Conservation (phyloP, 148 eudicot genomes). For the Drosera capensis region DNA sequence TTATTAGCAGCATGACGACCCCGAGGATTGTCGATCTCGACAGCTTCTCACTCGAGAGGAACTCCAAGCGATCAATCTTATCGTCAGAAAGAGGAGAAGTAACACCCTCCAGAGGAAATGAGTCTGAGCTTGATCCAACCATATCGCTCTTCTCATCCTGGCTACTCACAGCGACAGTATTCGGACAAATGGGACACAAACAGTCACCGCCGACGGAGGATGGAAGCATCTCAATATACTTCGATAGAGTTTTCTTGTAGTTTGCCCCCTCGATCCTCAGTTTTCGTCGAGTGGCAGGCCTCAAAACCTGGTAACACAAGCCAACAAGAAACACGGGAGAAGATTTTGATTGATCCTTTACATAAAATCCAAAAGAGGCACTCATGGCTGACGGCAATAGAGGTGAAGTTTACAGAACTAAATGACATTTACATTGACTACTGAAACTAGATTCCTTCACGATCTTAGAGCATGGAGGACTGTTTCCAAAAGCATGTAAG, state of each 20-base stretch:
- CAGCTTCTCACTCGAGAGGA: conserved; percentile 11
- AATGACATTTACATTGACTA: too few species aligned
- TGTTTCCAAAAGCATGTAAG: too few species aligned
- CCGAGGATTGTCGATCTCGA: conserved; percentile 17
- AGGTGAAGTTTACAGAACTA: too few species aligned
- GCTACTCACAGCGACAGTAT: conserved; percentile 9
- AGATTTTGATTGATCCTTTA: not conserved
- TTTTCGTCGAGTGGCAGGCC: conserved; percentile 42
- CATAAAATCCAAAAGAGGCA: too few species aligned
- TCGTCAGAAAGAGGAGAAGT: conserved; percentile 3
- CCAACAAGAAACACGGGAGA: not conserved
- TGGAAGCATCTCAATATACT: conserved; percentile 29
- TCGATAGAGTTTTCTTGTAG: conserved; percentile 25
- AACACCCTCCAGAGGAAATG: conserved; percentile 1
- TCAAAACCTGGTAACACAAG: conserved; percentile 31
- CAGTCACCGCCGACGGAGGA: conserved; percentile 46
- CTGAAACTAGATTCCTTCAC: too few species aligned
- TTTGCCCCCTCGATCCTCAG: conserved; percentile 30
- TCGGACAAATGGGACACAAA: conserved; percentile 33
- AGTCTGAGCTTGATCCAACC: conserved; percentile 5
- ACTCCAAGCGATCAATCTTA: conserved; percentile 7
- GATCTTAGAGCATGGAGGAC: too few species aligned
- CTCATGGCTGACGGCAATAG: too few species aligned
- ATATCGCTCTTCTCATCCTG: conserved; percentile 18
- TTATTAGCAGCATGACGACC: conserved; percentile 10